Evolutionary conservation across 108 stramenopile species (phyloP).

Genomic region (Nitzschia sp.): DNA sequence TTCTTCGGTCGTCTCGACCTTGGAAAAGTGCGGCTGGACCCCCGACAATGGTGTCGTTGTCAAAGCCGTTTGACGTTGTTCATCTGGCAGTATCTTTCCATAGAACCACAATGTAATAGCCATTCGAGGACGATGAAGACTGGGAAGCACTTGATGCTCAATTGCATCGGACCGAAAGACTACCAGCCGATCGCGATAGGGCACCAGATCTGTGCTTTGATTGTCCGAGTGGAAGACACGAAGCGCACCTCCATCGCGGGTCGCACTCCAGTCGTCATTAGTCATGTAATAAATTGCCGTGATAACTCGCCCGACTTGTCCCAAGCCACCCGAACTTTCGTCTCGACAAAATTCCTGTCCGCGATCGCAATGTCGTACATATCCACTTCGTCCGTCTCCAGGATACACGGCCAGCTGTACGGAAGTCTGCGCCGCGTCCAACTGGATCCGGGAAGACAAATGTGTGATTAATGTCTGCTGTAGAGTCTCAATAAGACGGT

Average conservation of each 20-base stretch:
- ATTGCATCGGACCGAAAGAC: constrained; percentile 70
- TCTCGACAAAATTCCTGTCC: constrained; percentile 26
- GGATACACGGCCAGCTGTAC: constrained; percentile 69
- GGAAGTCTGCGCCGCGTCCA: constrained; percentile 50
- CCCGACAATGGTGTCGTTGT: neutral
- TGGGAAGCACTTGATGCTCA: constrained; percentile 73
- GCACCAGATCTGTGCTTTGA: constrained; percentile 30
- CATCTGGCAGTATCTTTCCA: constrained; percentile 29
- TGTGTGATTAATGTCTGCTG: constrained; percentile 27
- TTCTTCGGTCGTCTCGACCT: neutral
- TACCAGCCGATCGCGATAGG: constrained; percentile 60
- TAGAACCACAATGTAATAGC: constrained; percentile 81
- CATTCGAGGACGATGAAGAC: constrained; percentile 46
- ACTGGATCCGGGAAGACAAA: constrained; percentile 12
- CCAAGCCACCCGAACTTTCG: neutral
- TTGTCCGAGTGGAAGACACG: constrained; percentile 38
- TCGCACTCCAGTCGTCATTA: constrained; percentile 52
- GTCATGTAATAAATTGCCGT: constrained; percentile 77
- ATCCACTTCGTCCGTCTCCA: constrained; percentile 59
- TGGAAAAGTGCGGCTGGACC: neutral
- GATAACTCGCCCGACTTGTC: constrained; percentile 40
- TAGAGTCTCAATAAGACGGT: constrained; percentile 36
- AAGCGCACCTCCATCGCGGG: constrained; percentile 60
- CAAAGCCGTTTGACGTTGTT: no score
- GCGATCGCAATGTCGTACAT: constrained; percentile 65